Evolutionary conservation across 139 green algal species (phyloP).

Genomic region (Chlorella vulgaris): DNA sequence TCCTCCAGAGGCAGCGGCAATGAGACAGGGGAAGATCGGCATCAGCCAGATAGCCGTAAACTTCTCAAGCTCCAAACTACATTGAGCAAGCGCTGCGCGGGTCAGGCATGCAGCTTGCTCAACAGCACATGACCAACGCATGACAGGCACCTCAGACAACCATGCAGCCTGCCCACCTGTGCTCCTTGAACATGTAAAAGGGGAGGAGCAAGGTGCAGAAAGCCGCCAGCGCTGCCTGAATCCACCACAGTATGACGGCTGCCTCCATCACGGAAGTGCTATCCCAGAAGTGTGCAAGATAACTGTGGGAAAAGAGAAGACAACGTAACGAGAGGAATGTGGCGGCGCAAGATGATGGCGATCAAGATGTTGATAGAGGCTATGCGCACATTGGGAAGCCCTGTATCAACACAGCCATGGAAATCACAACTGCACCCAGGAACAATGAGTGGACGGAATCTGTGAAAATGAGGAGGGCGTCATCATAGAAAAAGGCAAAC

Average conservation of each 20-base stretch:
- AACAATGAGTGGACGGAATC: neutral
- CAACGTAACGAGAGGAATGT: neutral
- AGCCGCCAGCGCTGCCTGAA: neutral
- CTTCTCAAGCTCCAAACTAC: neutral
- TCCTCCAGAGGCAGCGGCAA: neutral
- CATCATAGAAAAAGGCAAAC: neutral
- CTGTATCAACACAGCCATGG: neutral
- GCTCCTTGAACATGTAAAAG: constrained; percentile 1
- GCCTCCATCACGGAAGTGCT: neutral
- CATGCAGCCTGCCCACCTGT: neutral
- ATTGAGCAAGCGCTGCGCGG: too few relatives aligned
- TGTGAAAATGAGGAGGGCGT: neutral
- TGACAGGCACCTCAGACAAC: neutral
- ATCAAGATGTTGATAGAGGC: too few relatives aligned
- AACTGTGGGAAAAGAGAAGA: neutral
- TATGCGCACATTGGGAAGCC: neutral
- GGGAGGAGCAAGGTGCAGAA: constrained; percentile 2
- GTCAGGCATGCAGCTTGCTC: too few relatives aligned
- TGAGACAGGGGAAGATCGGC: neutral
- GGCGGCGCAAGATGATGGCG: too few relatives aligned
- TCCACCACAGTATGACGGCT: constrained; percentile 3
- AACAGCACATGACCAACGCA: neutral
- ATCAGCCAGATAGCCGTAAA: neutral
- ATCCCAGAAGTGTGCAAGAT: neutral
- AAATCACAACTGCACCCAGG: neutral